Evolutionary conservation across 306 rosid genomes (phyloP).

Genomic region (Pyrus bretschneideri): DNA sequence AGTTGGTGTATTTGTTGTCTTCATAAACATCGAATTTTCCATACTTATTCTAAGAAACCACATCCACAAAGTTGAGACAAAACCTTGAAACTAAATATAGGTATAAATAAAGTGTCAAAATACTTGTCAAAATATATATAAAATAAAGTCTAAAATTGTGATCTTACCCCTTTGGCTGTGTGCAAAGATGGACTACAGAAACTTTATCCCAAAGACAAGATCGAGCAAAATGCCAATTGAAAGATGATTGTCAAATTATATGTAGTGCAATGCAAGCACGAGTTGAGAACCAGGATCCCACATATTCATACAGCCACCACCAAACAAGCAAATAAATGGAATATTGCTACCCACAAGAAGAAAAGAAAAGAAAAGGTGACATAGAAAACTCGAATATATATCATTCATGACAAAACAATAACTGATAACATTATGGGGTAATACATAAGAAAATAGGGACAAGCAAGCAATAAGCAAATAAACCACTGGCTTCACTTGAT

Average conservation of each 20-base stretch:
- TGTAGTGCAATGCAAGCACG: neutral
- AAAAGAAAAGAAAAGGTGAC: neutral
- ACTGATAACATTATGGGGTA: neutral
- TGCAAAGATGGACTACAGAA: neutral
- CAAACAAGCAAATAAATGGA: neutral
- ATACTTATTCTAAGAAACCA: too few relatives aligned
- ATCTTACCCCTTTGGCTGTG: neutral
- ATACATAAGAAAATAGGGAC: neutral
- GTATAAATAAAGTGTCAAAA: too few relatives aligned
- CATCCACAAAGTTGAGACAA: neutral
- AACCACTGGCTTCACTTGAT: neutral
- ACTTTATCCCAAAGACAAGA: neutral
- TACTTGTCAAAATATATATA: too few relatives aligned
- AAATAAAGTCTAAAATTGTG: neutral
- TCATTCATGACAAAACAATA: neutral
- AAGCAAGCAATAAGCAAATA: neutral
- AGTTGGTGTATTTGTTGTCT: neutral
- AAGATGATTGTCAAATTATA: neutral
- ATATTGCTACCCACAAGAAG: neutral
- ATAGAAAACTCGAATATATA: neutral
- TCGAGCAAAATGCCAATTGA: neutral
- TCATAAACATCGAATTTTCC: too few relatives aligned
- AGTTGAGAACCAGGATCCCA: neutral
- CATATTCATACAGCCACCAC: neutral
- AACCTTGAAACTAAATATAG: neutral